Evolutionary conservation across 805 yeast species (phyloP).

Genomic region (Torulaspora gathmanii): DNA sequence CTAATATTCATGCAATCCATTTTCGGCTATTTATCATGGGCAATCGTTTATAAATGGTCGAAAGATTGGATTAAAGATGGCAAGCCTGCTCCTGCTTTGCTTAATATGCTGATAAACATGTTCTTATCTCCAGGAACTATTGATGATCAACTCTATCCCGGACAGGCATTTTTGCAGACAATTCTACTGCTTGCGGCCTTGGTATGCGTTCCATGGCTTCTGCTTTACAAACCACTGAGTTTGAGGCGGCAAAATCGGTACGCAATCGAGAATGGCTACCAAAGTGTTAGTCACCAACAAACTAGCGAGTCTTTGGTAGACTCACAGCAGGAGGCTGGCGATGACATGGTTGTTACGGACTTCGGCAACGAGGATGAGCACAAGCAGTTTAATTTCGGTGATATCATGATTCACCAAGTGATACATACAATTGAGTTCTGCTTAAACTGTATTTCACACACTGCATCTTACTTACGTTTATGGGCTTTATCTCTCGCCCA

Average conservation of each 20-base stretch:
- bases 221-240: slow-evolving; percentile 77
- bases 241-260: slow-evolving; percentile 50
- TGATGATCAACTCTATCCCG: slow-evolving; percentile 72
- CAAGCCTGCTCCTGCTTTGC: slow-evolving; percentile 82
- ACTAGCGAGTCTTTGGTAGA: slow-evolving; percentile 32
- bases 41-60: slow-evolving; percentile 90
- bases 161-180: slow-evolving; percentile 75
- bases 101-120: slow-evolving; percentile 95
- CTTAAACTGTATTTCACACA: slow-evolving; percentile 94
- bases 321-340: slow-evolving; percentile 47
- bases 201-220: slow-evolving; percentile 87
- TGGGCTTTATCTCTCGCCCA: slow-evolving; percentile 98
- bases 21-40: slow-evolving; percentile 83
- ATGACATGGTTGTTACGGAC: slow-evolving; percentile 43
- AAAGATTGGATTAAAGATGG: slow-evolving; percentile 81
- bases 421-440: slow-evolving; percentile 98
- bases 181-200: slow-evolving; percentile 70
- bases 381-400: slow-evolving; percentile 74
- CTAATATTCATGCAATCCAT: slow-evolving; percentile 92
- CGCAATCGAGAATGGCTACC: slow-evolving; percentile 41
- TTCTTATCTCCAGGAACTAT: slow-evolving; percentile 88
- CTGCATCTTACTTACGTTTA: slow-evolving; percentile 91
- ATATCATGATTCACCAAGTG: slow-evolving; percentile 92
- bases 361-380: slow-evolving; percentile 41
- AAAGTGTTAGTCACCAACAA: slow-evolving; percentile 37